These are phyloP conservation scores for Ustilago nuda DNA, from an alignment of 1,284 basidiomycete genomes.

Conservation along the genomic window DNA sequence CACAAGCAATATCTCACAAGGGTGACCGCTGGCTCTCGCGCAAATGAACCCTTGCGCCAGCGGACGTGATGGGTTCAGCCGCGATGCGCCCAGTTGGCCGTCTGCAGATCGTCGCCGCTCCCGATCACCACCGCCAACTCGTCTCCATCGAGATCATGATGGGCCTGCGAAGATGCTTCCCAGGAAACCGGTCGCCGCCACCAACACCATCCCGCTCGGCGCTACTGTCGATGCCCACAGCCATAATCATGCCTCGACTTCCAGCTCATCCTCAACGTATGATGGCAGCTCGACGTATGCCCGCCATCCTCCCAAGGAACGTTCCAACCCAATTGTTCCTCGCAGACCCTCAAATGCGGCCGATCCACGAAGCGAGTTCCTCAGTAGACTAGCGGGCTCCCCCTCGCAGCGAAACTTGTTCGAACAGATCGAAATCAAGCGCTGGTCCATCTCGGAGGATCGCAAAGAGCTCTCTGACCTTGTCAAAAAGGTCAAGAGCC, in stretches of 20 bases:
- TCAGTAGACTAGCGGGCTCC: slow-evolving; percentile 5
- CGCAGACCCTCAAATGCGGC: slow-evolving; percentile 1
- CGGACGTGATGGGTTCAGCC: slow-evolving; percentile 14
- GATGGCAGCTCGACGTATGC: slow-evolving; percentile 8
- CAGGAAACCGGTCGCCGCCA: slow-evolving; percentile 12
- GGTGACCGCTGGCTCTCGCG: not conserved
- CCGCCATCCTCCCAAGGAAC: not conserved
- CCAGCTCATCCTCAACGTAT: slow-evolving; percentile 1
- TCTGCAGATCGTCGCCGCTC: slow-evolving; percentile 21
- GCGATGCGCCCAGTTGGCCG: slow-evolving; percentile 13
- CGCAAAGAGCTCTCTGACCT: slow-evolving; percentile 18
- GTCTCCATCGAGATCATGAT: slow-evolving; percentile 15
- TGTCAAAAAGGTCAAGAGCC: slow-evolving; percentile 13
- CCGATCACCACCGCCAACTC: slow-evolving; percentile 17
- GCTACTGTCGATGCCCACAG: not conserved
- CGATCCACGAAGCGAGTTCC: slow-evolving; percentile 10
- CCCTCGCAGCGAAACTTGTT: slow-evolving; percentile 14
- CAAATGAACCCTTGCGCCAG: slow-evolving; percentile 16
- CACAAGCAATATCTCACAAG: not conserved
- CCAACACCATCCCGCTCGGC: slow-evolving; percentile 4
- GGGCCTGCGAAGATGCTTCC: slow-evolving; percentile 14
- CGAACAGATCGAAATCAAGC: slow-evolving; percentile 20
- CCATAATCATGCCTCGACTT: slow-evolving; percentile 11
- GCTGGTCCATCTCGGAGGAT: slow-evolving; percentile 16
- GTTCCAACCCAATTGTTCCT: not conserved